Evolutionary conservation across 208 protist genomes (phyloP).

Genomic region (Entamoeba invadens): DNA sequence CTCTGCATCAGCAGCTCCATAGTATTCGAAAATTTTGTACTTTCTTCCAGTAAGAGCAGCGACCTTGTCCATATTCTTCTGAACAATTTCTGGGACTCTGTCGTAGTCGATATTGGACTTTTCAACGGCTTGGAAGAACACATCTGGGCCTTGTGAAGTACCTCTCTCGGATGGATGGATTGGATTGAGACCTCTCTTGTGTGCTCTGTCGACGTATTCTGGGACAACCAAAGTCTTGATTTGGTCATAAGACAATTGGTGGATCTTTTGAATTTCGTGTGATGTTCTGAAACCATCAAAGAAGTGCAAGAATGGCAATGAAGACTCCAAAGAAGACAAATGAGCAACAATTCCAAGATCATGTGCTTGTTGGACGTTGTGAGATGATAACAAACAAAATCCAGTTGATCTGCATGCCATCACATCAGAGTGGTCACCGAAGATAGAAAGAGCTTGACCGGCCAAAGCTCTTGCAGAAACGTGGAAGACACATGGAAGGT

Average conservation of each 20-base stretch:
- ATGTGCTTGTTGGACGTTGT: slow-evolving; percentile 42
- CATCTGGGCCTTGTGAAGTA: slow-evolving; percentile 34
- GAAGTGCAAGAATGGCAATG: slow-evolving; percentile 44
- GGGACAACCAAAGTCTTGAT: slow-evolving; percentile 16
- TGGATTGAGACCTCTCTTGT: slow-evolving; percentile 38
- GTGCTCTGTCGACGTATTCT: slow-evolving; percentile 23
- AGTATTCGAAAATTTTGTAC: slow-evolving; percentile 50
- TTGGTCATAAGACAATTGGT: slow-evolving; percentile 10
- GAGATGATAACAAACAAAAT: slow-evolving; percentile 38
- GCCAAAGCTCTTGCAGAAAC: slow-evolving; percentile 44
- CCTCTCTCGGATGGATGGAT: slow-evolving; percentile 39
- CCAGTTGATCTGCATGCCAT: slow-evolving; percentile 47
- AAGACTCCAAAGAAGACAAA: slow-evolving; percentile 40
- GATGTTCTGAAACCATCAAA: slow-evolving; percentile 47
- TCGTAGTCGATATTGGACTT: slow-evolving; percentile 42
- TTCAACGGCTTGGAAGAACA: slow-evolving; percentile 48
- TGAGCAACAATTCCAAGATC: slow-evolving; percentile 50
- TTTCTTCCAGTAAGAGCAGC: slow-evolving; percentile 35
- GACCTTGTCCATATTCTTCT: slow-evolving; percentile 38
- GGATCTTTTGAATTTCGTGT: slow-evolving; percentile 40
- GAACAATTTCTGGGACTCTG: slow-evolving; percentile 32
- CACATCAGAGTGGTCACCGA: slow-evolving; percentile 53
- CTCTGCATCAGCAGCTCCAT: slow-evolving; percentile 38
- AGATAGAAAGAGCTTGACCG: slow-evolving; percentile 48
- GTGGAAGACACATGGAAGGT: slow-evolving; percentile 49